Percentiles rank a stretch among this genome's conserved stretches.
Evolutionary conservation across 768 basidiomycete genomes (phyloP).

Genomic region (Cyathus striatus): DNA sequence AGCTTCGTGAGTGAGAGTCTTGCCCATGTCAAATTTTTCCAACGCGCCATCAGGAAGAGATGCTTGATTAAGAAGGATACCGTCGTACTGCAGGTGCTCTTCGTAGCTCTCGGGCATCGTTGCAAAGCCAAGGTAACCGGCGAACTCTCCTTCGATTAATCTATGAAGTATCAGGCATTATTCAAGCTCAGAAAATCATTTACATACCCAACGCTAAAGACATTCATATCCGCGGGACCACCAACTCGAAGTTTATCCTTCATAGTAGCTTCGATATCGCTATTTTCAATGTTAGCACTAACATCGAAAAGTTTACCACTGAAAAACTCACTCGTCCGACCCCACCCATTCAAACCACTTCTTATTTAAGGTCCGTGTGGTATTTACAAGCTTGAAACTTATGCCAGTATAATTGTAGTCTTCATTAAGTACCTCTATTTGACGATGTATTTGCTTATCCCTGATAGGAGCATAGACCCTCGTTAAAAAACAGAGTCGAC

Average conservation of each 20-base stretch:
- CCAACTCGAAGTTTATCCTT: slow-evolving; percentile 10
- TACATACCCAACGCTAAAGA: slow-evolving; percentile 15
- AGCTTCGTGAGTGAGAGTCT: slow-evolving; percentile 30
- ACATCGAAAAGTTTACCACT: not conserved
- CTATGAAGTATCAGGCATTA: slow-evolving; percentile 3
- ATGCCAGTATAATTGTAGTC: not conserved
- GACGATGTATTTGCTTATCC: slow-evolving; percentile 1
- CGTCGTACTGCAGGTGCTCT: slow-evolving; percentile 22
- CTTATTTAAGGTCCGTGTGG: not conserved
- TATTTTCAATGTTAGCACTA: not conserved
- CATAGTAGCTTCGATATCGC: slow-evolving; percentile 7
- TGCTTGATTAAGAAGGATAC: slow-evolving; percentile 27
- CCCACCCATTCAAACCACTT: not conserved
- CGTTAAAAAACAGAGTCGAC: not conserved
- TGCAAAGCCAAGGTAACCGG: slow-evolving; percentile 26
- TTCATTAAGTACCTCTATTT: not conserved
- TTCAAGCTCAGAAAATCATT: not conserved
- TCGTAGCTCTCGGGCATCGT: slow-evolving; percentile 28
- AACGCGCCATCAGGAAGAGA: slow-evolving; percentile 25
- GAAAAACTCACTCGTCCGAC: not conserved
- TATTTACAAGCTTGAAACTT: not conserved
- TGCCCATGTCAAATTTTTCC: slow-evolving; percentile 23
- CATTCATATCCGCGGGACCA: slow-evolving; percentile 9
- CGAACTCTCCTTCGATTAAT: slow-evolving; percentile 11
- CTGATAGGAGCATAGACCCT: not conserved